Conservation (phyloP, 305 asterid species). For the Vinca major region DNA sequence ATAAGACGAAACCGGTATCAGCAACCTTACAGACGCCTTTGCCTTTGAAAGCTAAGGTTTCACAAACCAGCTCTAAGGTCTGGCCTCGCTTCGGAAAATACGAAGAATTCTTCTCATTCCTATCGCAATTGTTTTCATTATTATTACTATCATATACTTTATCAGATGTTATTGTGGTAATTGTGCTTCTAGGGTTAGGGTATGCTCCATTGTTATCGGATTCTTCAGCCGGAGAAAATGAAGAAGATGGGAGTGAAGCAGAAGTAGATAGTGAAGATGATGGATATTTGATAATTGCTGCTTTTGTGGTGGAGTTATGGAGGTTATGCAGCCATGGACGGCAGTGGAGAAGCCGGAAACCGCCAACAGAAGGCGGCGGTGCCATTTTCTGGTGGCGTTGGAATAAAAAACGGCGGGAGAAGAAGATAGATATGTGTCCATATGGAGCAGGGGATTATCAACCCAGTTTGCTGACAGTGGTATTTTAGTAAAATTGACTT, state of each 20-base stretch:
- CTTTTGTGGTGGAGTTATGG: slow-evolving; percentile 16
- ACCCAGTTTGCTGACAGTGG: neutral
- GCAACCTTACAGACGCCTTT: slow-evolving; percentile 84
- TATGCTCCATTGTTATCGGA: neutral
- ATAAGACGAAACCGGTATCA: slow-evolving; percentile 63
- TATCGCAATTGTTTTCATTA: slow-evolving; percentile 6
- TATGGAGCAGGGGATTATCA: neutral
- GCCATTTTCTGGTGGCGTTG: slow-evolving; percentile 27
- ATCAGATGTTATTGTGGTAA: neutral
- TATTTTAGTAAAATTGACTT: neutral
- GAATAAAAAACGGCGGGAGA: slow-evolving; percentile 11
- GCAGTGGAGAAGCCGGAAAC: slow-evolving; percentile 39
- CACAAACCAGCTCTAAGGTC: slow-evolving; percentile 77
- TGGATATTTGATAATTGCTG: neutral
- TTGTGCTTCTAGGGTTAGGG: too few relatives aligned
- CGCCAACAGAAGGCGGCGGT: slow-evolving; percentile 34
- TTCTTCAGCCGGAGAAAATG: slow-evolving; percentile 3
- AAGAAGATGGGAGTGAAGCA: slow-evolving; percentile 30
- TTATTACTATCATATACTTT: slow-evolving; percentile 10
- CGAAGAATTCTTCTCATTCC: slow-evolving; percentile 14
- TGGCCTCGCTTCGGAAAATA: slow-evolving; percentile 84
- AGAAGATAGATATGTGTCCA: neutral
- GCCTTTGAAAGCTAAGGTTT: slow-evolving; percentile 81
- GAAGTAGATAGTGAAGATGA: slow-evolving; percentile 25
- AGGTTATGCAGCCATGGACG: slow-evolving; percentile 35